These are phyloP conservation scores for Lipomyces kockii DNA, from an alignment of 805 yeast species.

Conservation along the genomic window DNA sequence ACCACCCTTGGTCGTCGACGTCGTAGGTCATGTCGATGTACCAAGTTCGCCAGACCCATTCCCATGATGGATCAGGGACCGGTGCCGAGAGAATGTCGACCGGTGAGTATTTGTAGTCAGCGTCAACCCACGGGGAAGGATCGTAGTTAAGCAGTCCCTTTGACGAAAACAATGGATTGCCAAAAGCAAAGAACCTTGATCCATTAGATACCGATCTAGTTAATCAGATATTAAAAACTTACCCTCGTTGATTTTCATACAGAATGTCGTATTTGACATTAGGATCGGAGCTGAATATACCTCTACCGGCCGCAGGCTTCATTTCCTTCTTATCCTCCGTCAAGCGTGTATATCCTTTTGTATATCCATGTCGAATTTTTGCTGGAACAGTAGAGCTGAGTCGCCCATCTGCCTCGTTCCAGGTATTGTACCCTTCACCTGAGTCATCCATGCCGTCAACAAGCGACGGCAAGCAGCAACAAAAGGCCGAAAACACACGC, in stretches of 20 bases:
- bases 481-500: slow-evolving; percentile 10
- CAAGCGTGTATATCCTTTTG: slow-evolving; percentile 13
- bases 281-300: slow-evolving; percentile 23
- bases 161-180: slow-evolving; percentile 47
- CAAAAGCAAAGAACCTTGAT: slow-evolving; percentile 43
- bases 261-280: slow-evolving; percentile 39
- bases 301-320: not conserved
- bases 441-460: slow-evolving; percentile 17
- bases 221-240: slow-evolving; percentile 2
- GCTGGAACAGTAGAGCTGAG: slow-evolving; percentile 5
- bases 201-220: not conserved
- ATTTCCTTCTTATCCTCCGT: slow-evolving; percentile 7
- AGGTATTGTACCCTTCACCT: slow-evolving; percentile 10
- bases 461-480: slow-evolving; percentile 21
- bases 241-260: slow-evolving; percentile 51
- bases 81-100: slow-evolving; percentile 44
- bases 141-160: slow-evolving; percentile 46
- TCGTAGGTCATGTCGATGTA: slow-evolving; percentile 70
- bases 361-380: not conserved
- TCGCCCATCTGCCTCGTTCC: slow-evolving; percentile 9
- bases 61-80: slow-evolving; percentile 65
- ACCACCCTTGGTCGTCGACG: slow-evolving; percentile 87
- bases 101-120: slow-evolving; percentile 42
- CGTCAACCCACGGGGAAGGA: slow-evolving; percentile 47
- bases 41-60: slow-evolving; percentile 74